A percentile compares a stretch with the other conserved stretches of the same genome.
phyloP scores from a whole-genome alignment of 345 rosid genomes.

The Zanthoxylum bungeanum region DNA sequence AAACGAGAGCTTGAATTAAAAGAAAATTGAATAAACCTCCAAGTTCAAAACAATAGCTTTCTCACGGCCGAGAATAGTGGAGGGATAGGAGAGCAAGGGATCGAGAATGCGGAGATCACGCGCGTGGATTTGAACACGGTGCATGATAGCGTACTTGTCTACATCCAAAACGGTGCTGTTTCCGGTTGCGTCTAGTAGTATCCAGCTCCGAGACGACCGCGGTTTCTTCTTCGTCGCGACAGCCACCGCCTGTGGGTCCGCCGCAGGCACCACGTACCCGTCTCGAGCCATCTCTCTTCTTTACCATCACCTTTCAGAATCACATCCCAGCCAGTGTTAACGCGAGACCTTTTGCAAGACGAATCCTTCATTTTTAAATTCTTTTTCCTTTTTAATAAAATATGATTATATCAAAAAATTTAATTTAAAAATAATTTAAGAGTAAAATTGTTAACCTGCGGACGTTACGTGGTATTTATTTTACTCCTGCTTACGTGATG shows the following conservation, averaged over 20 bases:
- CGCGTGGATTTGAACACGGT: constrained; percentile 94
- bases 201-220: constrained; percentile 71
- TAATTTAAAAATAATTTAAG: not conserved
- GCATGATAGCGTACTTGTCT: constrained; percentile 91
- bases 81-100: constrained; percentile 87
- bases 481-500: not conserved
- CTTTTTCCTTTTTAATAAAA: not conserved
- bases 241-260: constrained; percentile 50
- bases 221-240: constrained; percentile 57
- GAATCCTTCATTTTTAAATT: not conserved
- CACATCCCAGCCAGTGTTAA: constrained; percentile 13
- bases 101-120: constrained; percentile 96
- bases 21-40: constrained; percentile 51
- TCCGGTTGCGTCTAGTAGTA: constrained; percentile 50
- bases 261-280: constrained; percentile 66
- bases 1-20: not conserved
- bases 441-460: not conserved
- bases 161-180: constrained; percentile 48
- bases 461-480: no score
- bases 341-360: no score
- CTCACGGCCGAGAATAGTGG: constrained; percentile 98
- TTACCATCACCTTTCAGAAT: constrained; percentile 20
- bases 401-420: not conserved
- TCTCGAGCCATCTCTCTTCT: constrained; percentile 53
- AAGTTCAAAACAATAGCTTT: constrained; percentile 88